Base-by-base conservation (phyloP, 2,329 filamentous ascomycete species). In the Ramularia endophylla region DNA sequence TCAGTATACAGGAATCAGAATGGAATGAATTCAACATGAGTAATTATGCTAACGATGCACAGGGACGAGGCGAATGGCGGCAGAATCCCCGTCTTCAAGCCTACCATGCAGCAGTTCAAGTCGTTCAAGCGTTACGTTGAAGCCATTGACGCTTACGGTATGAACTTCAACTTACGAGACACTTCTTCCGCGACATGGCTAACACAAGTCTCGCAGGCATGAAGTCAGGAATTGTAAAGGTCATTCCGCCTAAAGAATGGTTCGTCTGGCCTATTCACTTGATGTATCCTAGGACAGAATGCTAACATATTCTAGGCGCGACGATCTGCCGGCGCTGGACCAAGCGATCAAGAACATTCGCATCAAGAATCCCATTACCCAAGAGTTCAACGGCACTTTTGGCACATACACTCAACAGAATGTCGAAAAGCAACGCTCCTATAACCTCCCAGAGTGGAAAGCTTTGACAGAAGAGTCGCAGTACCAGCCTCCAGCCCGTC, bases 361-460 rank as follows among this genome's bases (percentile, higher is more conserved):
- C 60, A 89, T 98, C 58, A 90, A 90, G 65, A 94, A 98, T 52
- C 92, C 92, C 3, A 97, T 98, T 62, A 95, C 88, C 60, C 92
- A 98, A 65, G 92, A 98, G 58, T 98, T 98, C 57, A 90, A 94
- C 73, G 92, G 92, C 30, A 87, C 86, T 38, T 87, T 90, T 60
- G 94, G 92, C 42, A 94, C 87, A 42, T 98, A 95, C 62, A 90
- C 90, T 27, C 92, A 98, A 64, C 87, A 92, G 59, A 98, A 98
- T 61, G 89, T 98, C 45, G 82, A 97, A 58, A 94, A 95, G 66
- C 87, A 94, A 62, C 79, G 92, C 61, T 88, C 88, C 11, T 98
- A 98, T 70, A 98, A 95, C 55, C 73, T 98, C 4, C 90, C 90
- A 1, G 89, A 98, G 65, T 98, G 92, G 92, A 87, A 88, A 53